Percentiles rank a stretch among this genome's conserved stretches.
Evolutionary conservation across 108 stramenopile genomes (phyloP).

Genomic region (Cyclotella choctawhatcheeana): DNA sequence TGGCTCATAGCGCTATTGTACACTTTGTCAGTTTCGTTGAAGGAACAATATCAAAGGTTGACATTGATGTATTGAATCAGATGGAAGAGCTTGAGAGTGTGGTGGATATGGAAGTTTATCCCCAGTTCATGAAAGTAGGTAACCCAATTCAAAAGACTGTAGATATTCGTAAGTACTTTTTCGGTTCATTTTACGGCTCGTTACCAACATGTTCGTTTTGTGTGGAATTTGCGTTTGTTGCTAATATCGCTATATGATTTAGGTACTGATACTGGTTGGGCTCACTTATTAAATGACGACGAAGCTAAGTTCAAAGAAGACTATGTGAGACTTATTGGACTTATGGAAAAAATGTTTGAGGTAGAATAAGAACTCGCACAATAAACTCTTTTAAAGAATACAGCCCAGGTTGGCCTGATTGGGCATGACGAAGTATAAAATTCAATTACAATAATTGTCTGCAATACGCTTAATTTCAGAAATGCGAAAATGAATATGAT

Average conservation of each 20-base stretch:
- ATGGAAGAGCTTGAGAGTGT: conserved; percentile 76
- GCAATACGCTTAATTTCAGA: no score
- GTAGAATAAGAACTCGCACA: conserved; percentile 41
- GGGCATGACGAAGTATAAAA: no score
- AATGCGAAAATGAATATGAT: no score
- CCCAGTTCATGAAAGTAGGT: conserved; percentile 62
- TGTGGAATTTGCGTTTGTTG: no score
- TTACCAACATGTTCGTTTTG: no score
- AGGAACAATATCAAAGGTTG: conserved; percentile 59
- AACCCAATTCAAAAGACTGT: conserved; percentile 63
- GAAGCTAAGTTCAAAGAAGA: conserved; percentile 60
- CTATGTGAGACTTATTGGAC: conserved; percentile 74
- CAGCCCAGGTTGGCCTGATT: not conserved
- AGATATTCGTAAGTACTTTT: no score
- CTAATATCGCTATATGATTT: no score
- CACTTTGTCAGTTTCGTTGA: conserved; percentile 71
- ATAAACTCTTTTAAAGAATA: not conserved
- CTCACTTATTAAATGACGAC: conserved; percentile 81
- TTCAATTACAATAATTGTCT: no score
- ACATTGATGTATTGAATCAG: conserved; percentile 61
- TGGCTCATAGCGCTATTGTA: conserved; percentile 72
- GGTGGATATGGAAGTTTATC: conserved; percentile 73
- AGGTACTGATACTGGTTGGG: conserved; percentile 86
- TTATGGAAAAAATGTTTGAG: conserved; percentile 78
- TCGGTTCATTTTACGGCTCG: no score